Evolutionary conservation across 495 filamentous ascomycete genomes (phyloP), one percentile per base, ranked within the genome.

Genomic region (Arthonia radiata): DNA sequence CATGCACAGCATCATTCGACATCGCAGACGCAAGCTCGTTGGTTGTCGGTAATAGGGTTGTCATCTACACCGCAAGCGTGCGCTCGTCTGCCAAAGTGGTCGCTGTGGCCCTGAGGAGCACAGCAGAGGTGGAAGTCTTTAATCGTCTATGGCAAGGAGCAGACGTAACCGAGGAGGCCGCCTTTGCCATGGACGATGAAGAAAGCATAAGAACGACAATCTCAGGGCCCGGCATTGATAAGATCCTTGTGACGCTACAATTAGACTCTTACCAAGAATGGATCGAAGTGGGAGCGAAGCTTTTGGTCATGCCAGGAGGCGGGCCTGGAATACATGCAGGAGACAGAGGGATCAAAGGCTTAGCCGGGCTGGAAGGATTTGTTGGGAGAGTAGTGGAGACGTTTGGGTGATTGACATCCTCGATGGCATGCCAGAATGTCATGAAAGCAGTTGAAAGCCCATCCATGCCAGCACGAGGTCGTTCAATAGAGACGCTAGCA

Each of bases 21-120:
- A 22, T 22, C 19, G 11, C 7, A 6, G 19, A 22, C 7, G 6
- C 19, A 7, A 11, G 11, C 11, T 22, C 19, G 6, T 6, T 11
- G 11, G 19, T 22, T 11, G 48, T 69, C 0, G 66, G 67, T 8
- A 61, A 53, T 8, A 52, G 73, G 13, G 74, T 86, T 1, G 75
- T 80, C 10, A 61, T 74, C 1, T 92, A 92, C 36, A 67, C 79
- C 18, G 78, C 73, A 9, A 91, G 77, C 40, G 67, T 93, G n/a
- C 63, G 86, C 10, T 67, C 79, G 2, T 58, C 70, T 0, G 81
- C 79, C 7, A 64, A 71, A 30, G 63, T 92, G 3, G 40, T 67
- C 4, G 53, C 60, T 17, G 59, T 22, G 6, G 6, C 19, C 19
- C 19, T 22, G 11, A 6, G 11, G 6, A 22, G 7, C 19, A 7